Base-by-base conservation (phyloP, 192 early-diverging fungal species). In the Backusella macrospora region DNA sequence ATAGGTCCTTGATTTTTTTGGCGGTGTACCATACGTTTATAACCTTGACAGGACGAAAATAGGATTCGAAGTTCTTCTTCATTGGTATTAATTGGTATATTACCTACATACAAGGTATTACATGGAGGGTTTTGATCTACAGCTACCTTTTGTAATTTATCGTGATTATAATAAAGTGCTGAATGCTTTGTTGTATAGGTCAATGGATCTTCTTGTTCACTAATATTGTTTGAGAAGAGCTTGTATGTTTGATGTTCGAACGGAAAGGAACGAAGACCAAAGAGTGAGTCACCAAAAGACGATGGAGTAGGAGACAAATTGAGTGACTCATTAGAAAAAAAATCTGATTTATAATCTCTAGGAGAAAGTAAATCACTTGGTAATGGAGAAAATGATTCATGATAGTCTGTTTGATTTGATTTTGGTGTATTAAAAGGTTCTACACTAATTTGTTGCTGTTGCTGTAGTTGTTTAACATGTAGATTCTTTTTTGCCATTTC, bases 401-500 rank as follows among this genome's bases (percentile, higher is more conserved):
- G 64, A 18, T 72, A 39, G 65, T 78, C 38, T 15, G 14, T 44
- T 39, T 71, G 29, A 5, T n/a, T 44, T 16, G 29, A 14, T 15
- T n/a, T 65, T 38, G 13, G 21, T 16, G 42, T 44, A 21, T 14
- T 29, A n/a, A 26, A 14, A 34, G 68, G 18, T 14, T 72, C 39
- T 39, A 67, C 71, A 29, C 68, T 76, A 6, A 92, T 92, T n/a
- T 59, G 52, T 23, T 10, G 52, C 9, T 59, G 52, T 34, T 34
- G 29, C 2, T 34, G 29, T 34, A 34, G 29, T 55, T 95, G 88
- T 71, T 92, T 94, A 59, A 94, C 93, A 83, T 96, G 94, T 70
- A 99, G 86, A 79, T 99, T 98, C 87, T 98, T 99, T 79, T 97
- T 98, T 39, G 98, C 98, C 93, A 99, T 95, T 79, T 98, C 96